Conservation (phyloP, 2,329 filamentous ascomycete genomes). For the Metarhizium humberi region DNA sequence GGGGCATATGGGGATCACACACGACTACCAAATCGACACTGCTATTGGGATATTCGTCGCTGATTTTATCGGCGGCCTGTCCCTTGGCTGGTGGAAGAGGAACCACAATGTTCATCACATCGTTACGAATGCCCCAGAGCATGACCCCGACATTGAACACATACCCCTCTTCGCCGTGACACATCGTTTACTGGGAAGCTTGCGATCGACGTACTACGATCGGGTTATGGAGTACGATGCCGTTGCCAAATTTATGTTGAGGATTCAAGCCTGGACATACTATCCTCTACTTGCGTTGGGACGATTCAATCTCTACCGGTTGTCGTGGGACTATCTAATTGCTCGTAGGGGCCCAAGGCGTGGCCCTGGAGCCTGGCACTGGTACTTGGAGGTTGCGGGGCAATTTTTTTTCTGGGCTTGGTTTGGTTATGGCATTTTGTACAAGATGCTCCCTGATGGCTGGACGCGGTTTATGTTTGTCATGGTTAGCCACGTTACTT, state of each 20-base stretch:
- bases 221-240: conserved; percentile 69
- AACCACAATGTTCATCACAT: conserved; percentile 97
- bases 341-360: conserved; percentile 60
- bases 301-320: conserved; percentile 76
- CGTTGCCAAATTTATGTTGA: conserved; percentile 59
- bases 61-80: conserved; percentile 81
- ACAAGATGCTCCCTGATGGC: conserved; percentile 60
- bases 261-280: conserved; percentile 73
- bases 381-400: conserved; percentile 68
- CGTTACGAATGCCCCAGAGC: conserved; percentile 88
- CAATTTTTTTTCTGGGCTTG: conserved; percentile 77
- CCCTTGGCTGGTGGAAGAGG: conserved; percentile 92
- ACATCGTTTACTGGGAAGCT: conserved; percentile 64
- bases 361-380: conserved; percentile 74
- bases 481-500: conserved; percentile 70
- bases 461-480: conserved; percentile 65
- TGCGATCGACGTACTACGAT: conserved; percentile 78
- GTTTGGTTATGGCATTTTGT: conserved; percentile 77
- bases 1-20: conserved; percentile 95
- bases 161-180: conserved; percentile 84
- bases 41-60: conserved; percentile 84
- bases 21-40: conserved; percentile 74
- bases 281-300: conserved; percentile 74
- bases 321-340: conserved; percentile 72
- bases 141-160: conserved; percentile 91